Evolutionary conservation across 805 yeast species (phyloP).

Genomic region (Lipomyces orientalis): DNA sequence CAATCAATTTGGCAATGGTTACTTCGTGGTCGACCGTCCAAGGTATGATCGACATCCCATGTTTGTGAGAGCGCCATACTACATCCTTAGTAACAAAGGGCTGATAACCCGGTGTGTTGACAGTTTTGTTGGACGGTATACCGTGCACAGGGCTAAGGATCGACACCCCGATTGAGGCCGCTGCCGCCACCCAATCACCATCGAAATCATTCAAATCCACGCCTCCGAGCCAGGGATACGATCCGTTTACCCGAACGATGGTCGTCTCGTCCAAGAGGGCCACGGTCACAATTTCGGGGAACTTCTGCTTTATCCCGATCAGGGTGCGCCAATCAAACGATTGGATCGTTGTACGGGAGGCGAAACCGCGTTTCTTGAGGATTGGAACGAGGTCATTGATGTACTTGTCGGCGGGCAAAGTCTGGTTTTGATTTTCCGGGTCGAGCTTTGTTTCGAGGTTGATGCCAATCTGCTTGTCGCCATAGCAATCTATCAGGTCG

Average conservation of each 20-base stretch:
- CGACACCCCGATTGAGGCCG: not conserved
- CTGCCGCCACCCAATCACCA: not conserved
- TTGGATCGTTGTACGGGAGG: not conserved
- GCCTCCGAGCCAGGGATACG: not conserved
- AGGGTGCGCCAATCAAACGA: not conserved
- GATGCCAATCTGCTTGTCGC: not conserved
- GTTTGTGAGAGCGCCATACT: not conserved
- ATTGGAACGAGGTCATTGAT: not conserved
- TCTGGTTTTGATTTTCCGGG: not conserved
- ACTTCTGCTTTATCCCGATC: not conserved
- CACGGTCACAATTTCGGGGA: conserved; percentile 1
- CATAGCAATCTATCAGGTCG: not conserved
- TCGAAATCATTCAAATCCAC: not conserved
- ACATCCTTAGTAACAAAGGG: not conserved
- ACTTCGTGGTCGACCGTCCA: not conserved
- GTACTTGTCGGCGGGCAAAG: not conserved
- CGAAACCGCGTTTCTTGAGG: not conserved
- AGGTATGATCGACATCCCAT: not conserved
- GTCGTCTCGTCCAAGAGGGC: conserved; percentile 1
- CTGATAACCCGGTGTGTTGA: not conserved
- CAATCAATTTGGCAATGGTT: not conserved
- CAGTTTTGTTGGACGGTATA: not conserved
- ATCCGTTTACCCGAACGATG: not conserved
- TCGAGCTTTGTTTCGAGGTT: conserved; percentile 1
- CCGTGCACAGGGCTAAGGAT: not conserved